phyloP scores from a whole-genome alignment of 2,329 filamentous ascomycete species.

The Fusarium sacchari region DNA sequence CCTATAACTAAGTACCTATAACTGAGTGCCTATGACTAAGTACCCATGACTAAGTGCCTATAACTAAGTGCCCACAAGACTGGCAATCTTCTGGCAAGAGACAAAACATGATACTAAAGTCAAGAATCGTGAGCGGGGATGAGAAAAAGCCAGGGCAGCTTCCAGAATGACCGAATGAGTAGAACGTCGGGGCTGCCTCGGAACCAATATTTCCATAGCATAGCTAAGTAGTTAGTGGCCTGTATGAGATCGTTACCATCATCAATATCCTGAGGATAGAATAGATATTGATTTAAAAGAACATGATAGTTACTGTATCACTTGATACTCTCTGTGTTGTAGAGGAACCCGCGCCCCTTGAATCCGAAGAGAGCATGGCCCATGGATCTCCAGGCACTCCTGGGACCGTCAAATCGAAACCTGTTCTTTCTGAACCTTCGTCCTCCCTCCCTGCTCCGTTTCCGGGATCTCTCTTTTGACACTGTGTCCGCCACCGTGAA shows the following conservation, averaged over 20 bases:
- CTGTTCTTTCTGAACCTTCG: not conserved
- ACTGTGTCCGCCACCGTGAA: not conserved
- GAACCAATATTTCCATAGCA: not conserved
- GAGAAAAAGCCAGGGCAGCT: not conserved
- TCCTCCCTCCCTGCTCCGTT: no score
- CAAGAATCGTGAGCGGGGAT: not conserved
- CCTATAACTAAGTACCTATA: no score
- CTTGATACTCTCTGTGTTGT: no score
- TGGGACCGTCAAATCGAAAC: no score
- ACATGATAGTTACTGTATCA: rapidly evolving
- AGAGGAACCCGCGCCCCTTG: not conserved
- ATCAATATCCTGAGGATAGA: rapidly evolving
- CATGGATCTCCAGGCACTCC: rapidly evolving
- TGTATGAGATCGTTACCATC: rapidly evolving
- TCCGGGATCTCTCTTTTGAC: no score
- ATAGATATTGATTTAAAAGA: not conserved
- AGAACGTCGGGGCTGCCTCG: not conserved
- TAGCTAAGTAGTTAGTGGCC: rapidly evolving
- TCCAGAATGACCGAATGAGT: no score
- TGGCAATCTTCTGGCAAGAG: rapidly evolving
- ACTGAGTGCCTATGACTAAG: no score
- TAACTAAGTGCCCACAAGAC: rapidly evolving
- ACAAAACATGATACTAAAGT: rapidly evolving
- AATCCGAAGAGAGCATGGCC: not conserved
- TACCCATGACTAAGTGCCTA: no score